Conservation (phyloP, 139 green algal species). For the Chlorella sp. region DNA sequence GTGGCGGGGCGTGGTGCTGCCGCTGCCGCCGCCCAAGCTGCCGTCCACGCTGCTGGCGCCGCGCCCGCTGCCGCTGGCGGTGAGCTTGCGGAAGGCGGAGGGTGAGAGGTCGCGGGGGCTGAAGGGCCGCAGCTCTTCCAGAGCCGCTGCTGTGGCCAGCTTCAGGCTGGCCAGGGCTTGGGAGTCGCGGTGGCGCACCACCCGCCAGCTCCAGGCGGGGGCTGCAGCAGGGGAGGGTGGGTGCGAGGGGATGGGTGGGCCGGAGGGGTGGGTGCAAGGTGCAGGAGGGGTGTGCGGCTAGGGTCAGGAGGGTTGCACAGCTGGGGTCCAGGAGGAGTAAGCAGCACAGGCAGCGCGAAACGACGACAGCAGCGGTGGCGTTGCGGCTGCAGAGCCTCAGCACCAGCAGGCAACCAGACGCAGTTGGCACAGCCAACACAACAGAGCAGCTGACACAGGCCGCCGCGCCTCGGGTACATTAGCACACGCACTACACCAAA, state of each 20-base stretch:
- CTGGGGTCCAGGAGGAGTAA: too few species aligned
- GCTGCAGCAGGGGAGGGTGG: too few species aligned
- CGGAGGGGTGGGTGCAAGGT: not conserved
- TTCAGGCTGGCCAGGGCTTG: constrained; percentile 19
- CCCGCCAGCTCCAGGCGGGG: constrained; percentile 33
- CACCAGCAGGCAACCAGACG: too few species aligned
- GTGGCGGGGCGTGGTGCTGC: too few species aligned
- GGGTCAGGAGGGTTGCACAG: too few species aligned
- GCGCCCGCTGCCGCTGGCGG: not conserved
- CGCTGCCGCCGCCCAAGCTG: not conserved
- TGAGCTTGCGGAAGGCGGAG: constrained; percentile 4
- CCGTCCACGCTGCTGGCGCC: not conserved
- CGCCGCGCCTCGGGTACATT: too few species aligned
- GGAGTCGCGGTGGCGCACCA: constrained; percentile 36
- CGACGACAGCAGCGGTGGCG: too few species aligned
- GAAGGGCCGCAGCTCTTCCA: constrained; percentile 20
- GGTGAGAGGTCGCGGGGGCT: constrained; percentile 17
- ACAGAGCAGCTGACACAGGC: too few species aligned
- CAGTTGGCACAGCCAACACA: too few species aligned
- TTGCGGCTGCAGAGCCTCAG: too few species aligned
- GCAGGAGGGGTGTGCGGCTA: not conserved
- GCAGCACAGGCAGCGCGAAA: too few species aligned
- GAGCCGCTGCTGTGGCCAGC: constrained; percentile 10
- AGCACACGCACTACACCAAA: not conserved
- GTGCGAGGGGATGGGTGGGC: not conserved